Conservation (phyloP, 192 early-diverging fungal species). For the Ambispora gerdemannii region DNA sequence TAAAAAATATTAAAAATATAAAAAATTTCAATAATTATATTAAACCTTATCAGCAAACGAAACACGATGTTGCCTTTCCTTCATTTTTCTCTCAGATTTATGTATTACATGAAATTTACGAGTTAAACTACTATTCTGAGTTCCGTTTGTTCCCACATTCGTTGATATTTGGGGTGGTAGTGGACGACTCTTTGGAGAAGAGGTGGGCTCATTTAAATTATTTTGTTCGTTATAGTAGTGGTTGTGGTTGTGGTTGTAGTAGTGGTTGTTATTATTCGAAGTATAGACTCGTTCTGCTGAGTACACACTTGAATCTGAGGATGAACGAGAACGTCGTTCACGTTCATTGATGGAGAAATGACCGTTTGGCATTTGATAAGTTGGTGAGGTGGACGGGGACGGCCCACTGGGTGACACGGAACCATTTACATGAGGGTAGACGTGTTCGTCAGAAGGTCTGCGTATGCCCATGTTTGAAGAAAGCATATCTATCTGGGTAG, state of each 20-base stretch:
- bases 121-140: background rate
- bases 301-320: constrained; percentile 16
- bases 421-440: background rate
- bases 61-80: too few species aligned
- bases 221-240: background rate
- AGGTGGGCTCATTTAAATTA: background rate
- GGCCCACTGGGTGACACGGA: background rate
- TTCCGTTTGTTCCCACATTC: constrained; percentile 12
- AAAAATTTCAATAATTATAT: too few species aligned
- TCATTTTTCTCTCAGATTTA: too few species aligned
- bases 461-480: constrained; percentile 12
- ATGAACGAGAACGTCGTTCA: constrained; percentile 23
- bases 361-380: background rate
- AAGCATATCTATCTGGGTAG: background rate
- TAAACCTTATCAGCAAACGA: too few species aligned
- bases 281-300: background rate
- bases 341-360: constrained; percentile 7
- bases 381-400: background rate
- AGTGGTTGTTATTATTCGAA: background rate
- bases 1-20: too few species aligned
- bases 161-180: constrained; percentile 6
- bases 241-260: too few species aligned
- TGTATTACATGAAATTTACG: constrained; percentile 22
- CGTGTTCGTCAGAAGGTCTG: constrained; percentile 13
- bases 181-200: background rate